phyloP scores from a whole-genome alignment of 2,329 filamentous ascomycete species.

The Colletotrichum camelliae region DNA sequence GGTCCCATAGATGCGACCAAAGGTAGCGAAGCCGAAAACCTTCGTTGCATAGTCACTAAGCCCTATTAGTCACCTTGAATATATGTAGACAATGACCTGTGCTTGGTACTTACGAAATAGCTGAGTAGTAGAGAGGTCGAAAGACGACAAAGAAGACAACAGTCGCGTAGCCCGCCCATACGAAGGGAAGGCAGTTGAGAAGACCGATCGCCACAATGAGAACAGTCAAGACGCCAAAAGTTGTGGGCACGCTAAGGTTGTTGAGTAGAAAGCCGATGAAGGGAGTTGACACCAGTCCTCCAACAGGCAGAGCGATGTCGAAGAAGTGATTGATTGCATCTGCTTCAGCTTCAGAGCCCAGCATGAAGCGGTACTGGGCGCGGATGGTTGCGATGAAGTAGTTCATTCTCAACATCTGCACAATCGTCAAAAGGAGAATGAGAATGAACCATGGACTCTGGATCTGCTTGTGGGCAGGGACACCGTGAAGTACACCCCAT shows the following conservation, averaged over 20 bases:
- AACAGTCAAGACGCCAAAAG: constrained; percentile 62
- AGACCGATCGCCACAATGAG: constrained; percentile 67
- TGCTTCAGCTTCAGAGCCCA: constrained; percentile 52
- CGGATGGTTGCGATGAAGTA: constrained; percentile 72
- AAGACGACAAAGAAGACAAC: constrained; percentile 74
- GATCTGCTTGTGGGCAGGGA: constrained; percentile 69
- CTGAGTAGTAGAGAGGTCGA: constrained; percentile 78
- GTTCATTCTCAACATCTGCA: constrained; percentile 73
- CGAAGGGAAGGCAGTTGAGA: constrained; percentile 67
- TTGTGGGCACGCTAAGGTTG: constrained; percentile 65
- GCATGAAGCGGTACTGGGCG: constrained; percentile 72
- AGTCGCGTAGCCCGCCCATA: constrained; percentile 70
- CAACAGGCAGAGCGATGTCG: constrained; percentile 63
- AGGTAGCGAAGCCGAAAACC: constrained; percentile 81
- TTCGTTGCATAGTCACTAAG: constrained; percentile 74
- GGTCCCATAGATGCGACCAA: constrained; percentile 79
- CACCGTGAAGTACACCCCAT: constrained; percentile 75
- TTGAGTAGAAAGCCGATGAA: constrained; percentile 76
- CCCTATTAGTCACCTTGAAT: not conserved
- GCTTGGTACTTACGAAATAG: constrained; percentile 60
- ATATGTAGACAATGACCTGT: rapidly evolving
- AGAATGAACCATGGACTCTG: constrained; percentile 73
- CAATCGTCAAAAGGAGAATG: constrained; percentile 67
- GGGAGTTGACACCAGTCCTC: constrained; percentile 71
- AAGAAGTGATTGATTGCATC: constrained; percentile 46